Evolutionary conservation across 2,329 filamentous ascomycete species (phyloP).

Genomic region (Neopestalotiopsis sp.): DNA sequence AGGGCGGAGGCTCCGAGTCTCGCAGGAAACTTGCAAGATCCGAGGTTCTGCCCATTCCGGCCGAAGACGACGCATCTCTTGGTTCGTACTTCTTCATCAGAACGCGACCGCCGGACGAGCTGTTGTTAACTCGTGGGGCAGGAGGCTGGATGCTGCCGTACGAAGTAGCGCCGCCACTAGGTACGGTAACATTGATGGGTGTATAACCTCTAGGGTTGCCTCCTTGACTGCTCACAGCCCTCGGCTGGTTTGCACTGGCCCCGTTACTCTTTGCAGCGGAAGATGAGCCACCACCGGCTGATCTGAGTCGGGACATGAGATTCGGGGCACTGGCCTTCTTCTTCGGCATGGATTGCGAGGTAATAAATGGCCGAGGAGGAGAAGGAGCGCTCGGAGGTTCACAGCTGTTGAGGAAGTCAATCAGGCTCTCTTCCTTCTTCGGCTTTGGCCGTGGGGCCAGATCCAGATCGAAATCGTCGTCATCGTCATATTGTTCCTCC

Average conservation of each 20-base stretch:
- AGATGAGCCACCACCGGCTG: conserved; percentile 30
- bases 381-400: conserved; percentile 64
- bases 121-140: conserved; percentile 22
- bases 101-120: conserved; percentile 44
- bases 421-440: conserved; percentile 69
- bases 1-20: conserved; percentile 67
- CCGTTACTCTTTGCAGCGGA: conserved; percentile 23
- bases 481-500: not conserved
- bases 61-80: conserved; percentile 49
- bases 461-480: conserved; percentile 56
- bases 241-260: conserved; percentile 21
- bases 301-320: conserved; percentile 63
- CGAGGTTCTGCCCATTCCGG: conserved; percentile 55
- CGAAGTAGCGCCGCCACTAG: not conserved
- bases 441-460: conserved; percentile 47
- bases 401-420: conserved; percentile 75
- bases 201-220: conserved; percentile 10
- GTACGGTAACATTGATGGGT: conserved; percentile 23
- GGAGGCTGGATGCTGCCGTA: conserved; percentile 4
- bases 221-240: conserved; percentile 10
- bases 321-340: conserved; percentile 70
- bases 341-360: conserved; percentile 47
- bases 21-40: conserved; percentile 77
- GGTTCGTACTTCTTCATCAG: conserved; percentile 65
- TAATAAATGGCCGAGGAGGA: conserved; percentile 39